A percentile compares a stretch with the other conserved stretches of the same genome.
Conservation (phyloP, 768 basidiomycete genomes). For the Lactarius hengduanensis region DNA sequence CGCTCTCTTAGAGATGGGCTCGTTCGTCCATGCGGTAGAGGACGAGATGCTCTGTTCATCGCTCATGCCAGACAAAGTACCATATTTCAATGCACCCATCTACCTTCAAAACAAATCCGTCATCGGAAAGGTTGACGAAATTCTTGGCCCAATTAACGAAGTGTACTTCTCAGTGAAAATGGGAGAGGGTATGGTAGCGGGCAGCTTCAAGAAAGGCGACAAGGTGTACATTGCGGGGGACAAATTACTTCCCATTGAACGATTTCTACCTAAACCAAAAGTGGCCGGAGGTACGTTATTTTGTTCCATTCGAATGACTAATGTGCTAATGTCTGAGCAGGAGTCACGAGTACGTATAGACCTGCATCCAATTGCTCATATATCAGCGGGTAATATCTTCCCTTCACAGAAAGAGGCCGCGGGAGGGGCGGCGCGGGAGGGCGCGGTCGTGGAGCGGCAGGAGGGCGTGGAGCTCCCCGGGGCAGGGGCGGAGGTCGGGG, state of each 20-base stretch:
- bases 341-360: constrained; percentile 37
- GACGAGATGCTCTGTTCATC: constrained; percentile 97
- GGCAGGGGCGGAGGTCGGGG: constrained; percentile 40
- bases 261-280: constrained; percentile 97
- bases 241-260: constrained; percentile 92
- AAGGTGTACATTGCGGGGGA: constrained; percentile 98
- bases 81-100: constrained; percentile 98
- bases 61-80: constrained; percentile 82
- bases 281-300: constrained; percentile 54
- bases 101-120: constrained; percentile 95
- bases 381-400: constrained; percentile 36
- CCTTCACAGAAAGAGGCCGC: constrained; percentile 41
- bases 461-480: constrained; percentile 34
- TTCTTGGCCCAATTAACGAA: constrained; percentile 98
- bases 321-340: constrained; percentile 30
- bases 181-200: constrained; percentile 93
- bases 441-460: constrained; percentile 30
- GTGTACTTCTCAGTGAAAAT: constrained; percentile 98
- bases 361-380: constrained; percentile 13
- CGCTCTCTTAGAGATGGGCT: constrained; percentile 72
- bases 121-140: constrained; percentile 98
- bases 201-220: constrained; percentile 95
- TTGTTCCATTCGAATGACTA: constrained; percentile 7
- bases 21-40: constrained; percentile 93
- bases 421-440: constrained; percentile 35